A percentile compares a stretch with the other conserved stretches of the same genome.
Evolutionary conservation across 2,329 filamentous ascomycete species (phyloP).

Genomic region (Stromatinia cepivora): DNA sequence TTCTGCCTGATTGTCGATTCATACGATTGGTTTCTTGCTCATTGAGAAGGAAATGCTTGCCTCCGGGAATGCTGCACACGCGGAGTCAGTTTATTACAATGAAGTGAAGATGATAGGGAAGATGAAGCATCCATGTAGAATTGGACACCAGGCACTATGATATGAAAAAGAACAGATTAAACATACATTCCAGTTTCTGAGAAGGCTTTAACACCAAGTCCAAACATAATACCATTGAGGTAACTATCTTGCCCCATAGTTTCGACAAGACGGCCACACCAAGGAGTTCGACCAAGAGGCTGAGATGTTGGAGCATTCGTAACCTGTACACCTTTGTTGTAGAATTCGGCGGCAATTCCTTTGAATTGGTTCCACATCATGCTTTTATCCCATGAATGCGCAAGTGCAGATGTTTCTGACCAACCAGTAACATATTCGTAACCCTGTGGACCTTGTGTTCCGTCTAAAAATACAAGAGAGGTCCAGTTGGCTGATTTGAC

Average conservation of each 20-base stretch:
- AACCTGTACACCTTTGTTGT: constrained; percentile 29
- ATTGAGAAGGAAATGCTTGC: constrained; percentile 32
- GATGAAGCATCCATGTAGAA: neutral
- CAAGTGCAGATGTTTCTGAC: constrained; percentile 24
- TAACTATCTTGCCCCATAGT: constrained; percentile 28
- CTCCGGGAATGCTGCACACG: constrained; percentile 5
- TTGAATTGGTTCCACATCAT: constrained; percentile 27
- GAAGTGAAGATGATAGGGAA: no score
- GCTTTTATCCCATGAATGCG: constrained; percentile 27
- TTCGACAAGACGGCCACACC: constrained; percentile 28
- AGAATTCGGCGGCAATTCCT: constrained; percentile 27
- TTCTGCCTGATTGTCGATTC: constrained; percentile 29
- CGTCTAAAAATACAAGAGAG: constrained; percentile 26
- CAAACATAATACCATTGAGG: constrained; percentile 31
- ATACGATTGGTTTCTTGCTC: constrained; percentile 34
- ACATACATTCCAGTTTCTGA: constrained; percentile 25
- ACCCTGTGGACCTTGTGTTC: constrained; percentile 26
- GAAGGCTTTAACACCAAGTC: constrained; percentile 26
- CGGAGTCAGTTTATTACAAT: neutral
- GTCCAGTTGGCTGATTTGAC: constrained; percentile 29
- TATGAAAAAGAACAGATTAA: neutral
- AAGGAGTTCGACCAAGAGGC: constrained; percentile 30
- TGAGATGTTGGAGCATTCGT: constrained; percentile 26
- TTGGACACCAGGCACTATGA: neutral
- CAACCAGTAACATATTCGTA: constrained; percentile 30